A percentile compares a stretch with the other conserved stretches of the same genome.
phyloP scores from a whole-genome alignment of 768 basidiomycete genomes.

The Goffeauzyma gilvescens region DNA sequence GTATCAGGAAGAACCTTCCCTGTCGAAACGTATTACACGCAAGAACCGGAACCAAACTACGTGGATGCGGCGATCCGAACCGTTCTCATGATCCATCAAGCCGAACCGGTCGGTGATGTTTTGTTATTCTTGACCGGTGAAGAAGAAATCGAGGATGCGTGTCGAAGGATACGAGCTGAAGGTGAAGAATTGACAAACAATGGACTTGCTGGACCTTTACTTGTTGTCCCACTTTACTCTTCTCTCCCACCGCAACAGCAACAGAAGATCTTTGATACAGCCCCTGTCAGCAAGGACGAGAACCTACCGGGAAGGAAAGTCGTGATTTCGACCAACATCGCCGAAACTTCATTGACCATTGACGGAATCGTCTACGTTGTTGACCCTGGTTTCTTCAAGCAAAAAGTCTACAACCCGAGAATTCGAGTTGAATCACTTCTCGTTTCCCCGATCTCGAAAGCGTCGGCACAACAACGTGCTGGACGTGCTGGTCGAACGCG shows the following conservation, averaged over 20 bases:
- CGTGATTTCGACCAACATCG: conserved; percentile 89
- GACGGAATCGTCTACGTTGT: conserved; percentile 99
- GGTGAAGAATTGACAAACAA: conserved; percentile 59
- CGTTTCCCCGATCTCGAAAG: conserved; percentile 90
- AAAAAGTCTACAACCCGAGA: conserved; percentile 93
- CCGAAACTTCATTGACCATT: conserved; percentile 91
- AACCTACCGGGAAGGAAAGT: conserved; percentile 79
- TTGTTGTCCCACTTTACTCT: conserved; percentile 86
- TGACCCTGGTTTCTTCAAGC: conserved; percentile 92
- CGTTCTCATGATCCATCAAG: conserved; percentile 89
- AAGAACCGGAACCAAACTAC: conserved; percentile 70
- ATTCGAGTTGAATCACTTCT: conserved; percentile 86
- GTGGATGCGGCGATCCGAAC: conserved; percentile 92
- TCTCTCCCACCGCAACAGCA: conserved; percentile 85
- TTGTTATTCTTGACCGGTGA: conserved; percentile 92
- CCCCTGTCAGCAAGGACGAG: conserved; percentile 45
- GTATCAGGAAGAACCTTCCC: conserved; percentile 82
- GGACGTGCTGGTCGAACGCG: conserved; percentile 90
- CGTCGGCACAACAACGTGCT: conserved; percentile 84
- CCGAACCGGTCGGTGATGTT: conserved; percentile 81
- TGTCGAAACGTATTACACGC: conserved; percentile 48
- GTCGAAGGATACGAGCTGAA: conserved; percentile 76
- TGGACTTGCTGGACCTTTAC: conserved; percentile 53
- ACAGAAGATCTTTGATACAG: conserved; percentile 84
- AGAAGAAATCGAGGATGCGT: conserved; percentile 94